A percentile compares a stretch with the other conserved stretches of the same genome.
phyloP scores from a whole-genome alignment of 2,329 filamentous ascomycete species.

The Epichloe gansuensis region DNA sequence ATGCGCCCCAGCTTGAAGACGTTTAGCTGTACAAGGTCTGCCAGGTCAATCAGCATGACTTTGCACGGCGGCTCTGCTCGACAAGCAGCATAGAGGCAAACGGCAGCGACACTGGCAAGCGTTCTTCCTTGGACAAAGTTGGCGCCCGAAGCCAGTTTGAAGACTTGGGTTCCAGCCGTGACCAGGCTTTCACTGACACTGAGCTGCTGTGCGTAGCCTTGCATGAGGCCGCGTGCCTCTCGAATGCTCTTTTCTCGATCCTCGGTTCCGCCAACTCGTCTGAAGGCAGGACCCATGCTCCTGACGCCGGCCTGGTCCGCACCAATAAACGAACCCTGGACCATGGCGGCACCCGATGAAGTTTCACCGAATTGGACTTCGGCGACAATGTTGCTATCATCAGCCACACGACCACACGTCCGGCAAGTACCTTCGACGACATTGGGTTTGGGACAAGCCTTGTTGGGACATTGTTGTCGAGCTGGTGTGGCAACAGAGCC shows the following conservation, averaged over 20 bases:
- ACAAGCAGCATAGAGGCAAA: conserved; percentile 82
- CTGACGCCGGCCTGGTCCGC: conserved; percentile 75
- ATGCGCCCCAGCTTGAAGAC: conserved; percentile 86
- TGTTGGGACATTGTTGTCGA: conserved; percentile 43
- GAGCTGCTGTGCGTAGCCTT: conserved; percentile 49
- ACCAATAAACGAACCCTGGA: conserved; percentile 80
- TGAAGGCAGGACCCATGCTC: conserved; percentile 49
- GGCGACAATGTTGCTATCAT: conserved; percentile 79
- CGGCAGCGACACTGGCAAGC: conserved; percentile 74
- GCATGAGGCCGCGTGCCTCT: conserved; percentile 45
- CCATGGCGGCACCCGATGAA: conserved; percentile 71
- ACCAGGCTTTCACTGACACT: conserved; percentile 49
- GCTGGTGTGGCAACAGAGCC: conserved; percentile 22
- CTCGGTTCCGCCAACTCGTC: conserved; percentile 44
- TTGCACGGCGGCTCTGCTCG: conserved; percentile 68
- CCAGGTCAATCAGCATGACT: conserved; percentile 90
- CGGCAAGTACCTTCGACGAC: conserved; percentile 61
- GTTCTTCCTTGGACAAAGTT: conserved; percentile 81
- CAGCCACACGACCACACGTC: conserved; percentile 73
- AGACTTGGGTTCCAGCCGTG: conserved; percentile 57
- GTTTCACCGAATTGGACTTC: conserved; percentile 89
- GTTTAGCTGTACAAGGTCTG: conserved; percentile 71
- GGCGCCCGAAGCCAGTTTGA: conserved; percentile 60
- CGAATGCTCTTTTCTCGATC: conserved; percentile 49
- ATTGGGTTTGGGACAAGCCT: conserved; percentile 46